Evolutionary conservation across 139 green algal species (phyloP).

Genomic region (Tetraselmis chui): DNA sequence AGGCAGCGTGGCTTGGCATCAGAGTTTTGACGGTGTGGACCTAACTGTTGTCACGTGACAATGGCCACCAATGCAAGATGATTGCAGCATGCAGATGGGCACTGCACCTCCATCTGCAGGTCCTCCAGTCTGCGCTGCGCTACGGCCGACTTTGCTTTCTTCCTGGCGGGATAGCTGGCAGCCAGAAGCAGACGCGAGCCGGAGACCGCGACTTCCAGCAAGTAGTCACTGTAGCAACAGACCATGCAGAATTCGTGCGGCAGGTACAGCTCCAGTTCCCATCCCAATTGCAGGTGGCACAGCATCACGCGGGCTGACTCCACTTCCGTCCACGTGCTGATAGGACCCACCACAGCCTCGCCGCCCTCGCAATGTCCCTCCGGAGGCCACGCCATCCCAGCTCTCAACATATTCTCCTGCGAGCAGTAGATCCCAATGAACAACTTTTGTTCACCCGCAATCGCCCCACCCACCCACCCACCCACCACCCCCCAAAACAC

Average conservation of each 20-base stretch:
- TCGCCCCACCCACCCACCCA: no score
- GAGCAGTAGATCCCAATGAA: no score
- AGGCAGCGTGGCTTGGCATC: no score
- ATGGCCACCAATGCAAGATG: no score
- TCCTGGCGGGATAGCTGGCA: not conserved
- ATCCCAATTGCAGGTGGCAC: constrained; percentile 69
- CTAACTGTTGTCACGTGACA: no score
- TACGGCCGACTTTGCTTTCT: not conserved
- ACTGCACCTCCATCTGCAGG: not conserved
- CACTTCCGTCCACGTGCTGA: constrained; percentile 62
- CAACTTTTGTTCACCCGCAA: no score
- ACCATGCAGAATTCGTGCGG: constrained; percentile 60
- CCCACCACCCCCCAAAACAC: no score
- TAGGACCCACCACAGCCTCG: constrained; percentile 30
- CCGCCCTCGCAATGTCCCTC: not conserved
- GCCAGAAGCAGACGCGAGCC: not conserved
- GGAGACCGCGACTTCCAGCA: not conserved
- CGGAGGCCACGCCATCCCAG: not conserved
- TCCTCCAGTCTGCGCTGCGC: not conserved
- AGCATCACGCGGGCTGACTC: constrained; percentile 41
- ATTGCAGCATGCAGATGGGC: no score
- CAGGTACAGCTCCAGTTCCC: constrained; percentile 72
- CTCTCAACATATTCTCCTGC: no score
- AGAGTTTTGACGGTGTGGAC: no score
- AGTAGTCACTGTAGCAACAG: constrained; percentile 36